Percentiles rank a stretch among this genome's conserved stretches.
These are phyloP conservation scores for Hymenoscyphus albidus DNA, from an alignment of 2,329 filamentous ascomycete genomes.

Conservation along the genomic window DNA sequence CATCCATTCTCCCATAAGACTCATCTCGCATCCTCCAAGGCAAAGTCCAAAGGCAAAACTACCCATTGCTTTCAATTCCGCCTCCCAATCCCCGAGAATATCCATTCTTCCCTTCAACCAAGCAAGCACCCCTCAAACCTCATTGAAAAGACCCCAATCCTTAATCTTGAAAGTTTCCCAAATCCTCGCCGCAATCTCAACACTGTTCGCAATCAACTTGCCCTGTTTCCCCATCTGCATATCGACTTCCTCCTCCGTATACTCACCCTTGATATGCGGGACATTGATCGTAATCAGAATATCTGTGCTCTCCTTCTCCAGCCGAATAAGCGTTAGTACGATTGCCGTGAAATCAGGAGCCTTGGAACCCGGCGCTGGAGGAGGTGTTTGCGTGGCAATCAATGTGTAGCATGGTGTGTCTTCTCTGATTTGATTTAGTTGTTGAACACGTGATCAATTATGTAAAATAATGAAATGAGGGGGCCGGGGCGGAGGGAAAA, in stretches of 20 bases:
- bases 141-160: slow-evolving; percentile 68
- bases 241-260: slow-evolving; percentile 69
- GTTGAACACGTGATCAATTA: slow-evolving; percentile 21
- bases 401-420: slow-evolving; percentile 63
- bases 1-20: too few species aligned
- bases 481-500: slow-evolving; percentile 5
- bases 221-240: slow-evolving; percentile 62
- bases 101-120: background rate
- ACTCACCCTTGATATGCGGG: slow-evolving; percentile 73
- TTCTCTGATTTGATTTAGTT: slow-evolving; percentile 35
- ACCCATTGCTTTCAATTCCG: background rate
- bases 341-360: slow-evolving; percentile 63
- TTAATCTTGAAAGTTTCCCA: slow-evolving; percentile 72
- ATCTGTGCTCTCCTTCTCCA: slow-evolving; percentile 74
- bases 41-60: background rate
- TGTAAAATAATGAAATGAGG: background rate
- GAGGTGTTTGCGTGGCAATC: slow-evolving; percentile 60
- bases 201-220: slow-evolving; percentile 62
- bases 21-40: too few species aligned
- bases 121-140: slow-evolving; percentile 26
- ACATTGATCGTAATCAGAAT: slow-evolving; percentile 84
- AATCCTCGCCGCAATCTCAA: slow-evolving; percentile 65
- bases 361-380: slow-evolving; percentile 33
- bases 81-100: background rate
- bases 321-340: slow-evolving; percentile 70